Evolutionary conservation across 1,284 basidiomycete species (phyloP).

Genomic region (Mycena citricolor): DNA sequence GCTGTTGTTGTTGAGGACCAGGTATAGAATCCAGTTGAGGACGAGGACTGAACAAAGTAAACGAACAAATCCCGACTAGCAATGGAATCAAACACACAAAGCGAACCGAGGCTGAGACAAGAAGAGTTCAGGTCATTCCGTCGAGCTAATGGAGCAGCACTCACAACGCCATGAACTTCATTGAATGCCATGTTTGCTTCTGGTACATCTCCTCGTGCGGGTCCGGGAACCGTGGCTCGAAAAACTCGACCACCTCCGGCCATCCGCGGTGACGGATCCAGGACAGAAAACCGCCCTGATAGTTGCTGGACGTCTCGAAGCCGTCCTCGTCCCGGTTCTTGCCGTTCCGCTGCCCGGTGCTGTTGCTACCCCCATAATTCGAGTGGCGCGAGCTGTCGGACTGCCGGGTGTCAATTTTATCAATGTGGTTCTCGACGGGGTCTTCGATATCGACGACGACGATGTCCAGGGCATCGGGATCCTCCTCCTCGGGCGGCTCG

Average conservation of each 20-base stretch:
- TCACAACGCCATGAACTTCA: conserved; percentile 28
- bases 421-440: conserved; percentile 7
- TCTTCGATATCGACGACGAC: conserved; percentile 23
- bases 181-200: conserved; percentile 28
- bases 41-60: conserved; percentile 20
- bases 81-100: conserved; percentile 11
- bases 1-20: conserved; percentile 27
- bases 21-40: conserved; percentile 31
- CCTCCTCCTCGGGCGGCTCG: too few relatives aligned
- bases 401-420: too few relatives aligned
- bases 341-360: conserved; percentile 11
- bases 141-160: conserved; percentile 5
- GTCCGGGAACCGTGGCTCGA: conserved; percentile 27
- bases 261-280: conserved; percentile 17
- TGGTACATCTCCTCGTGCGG: conserved; percentile 24
- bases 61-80: neutral
- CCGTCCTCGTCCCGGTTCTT: neutral
- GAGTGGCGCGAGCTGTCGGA: conserved; percentile 22
- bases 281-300: conserved; percentile 17
- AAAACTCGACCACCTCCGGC: conserved; percentile 24
- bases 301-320: conserved; percentile 10
- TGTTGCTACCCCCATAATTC: conserved; percentile 19
- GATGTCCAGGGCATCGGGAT: conserved; percentile 20
- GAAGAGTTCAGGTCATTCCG: conserved; percentile 1
- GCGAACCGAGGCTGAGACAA: conserved; percentile 20